Conservation (phyloP, 768 basidiomycete genomes). For the Phlebiopsis flavidoalba region DNA sequence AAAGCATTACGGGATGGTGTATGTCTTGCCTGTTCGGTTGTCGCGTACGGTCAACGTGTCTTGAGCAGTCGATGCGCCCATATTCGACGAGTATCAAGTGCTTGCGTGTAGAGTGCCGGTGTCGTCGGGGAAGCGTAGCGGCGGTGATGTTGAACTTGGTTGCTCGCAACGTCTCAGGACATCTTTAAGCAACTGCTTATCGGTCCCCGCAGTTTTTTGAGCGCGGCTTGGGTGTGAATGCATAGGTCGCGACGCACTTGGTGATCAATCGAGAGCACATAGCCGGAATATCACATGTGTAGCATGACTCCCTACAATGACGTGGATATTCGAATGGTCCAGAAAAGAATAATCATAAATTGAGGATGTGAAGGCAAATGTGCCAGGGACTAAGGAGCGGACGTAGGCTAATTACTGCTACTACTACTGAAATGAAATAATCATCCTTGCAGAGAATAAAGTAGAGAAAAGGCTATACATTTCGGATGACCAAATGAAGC, state of each 20-base stretch:
- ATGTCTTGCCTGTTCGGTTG: conserved; percentile 80
- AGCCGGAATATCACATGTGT: background rate
- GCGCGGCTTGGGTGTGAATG: background rate
- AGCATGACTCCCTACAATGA: background rate
- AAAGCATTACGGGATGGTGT: conserved; percentile 57
- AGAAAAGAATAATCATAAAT: background rate
- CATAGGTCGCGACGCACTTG: background rate
- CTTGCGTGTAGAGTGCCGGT: background rate
- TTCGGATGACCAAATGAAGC: background rate
- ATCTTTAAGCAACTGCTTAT: background rate
- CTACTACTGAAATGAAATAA: conserved; percentile 84
- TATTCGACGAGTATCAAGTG: conserved; percentile 1
- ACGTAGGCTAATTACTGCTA: background rate
- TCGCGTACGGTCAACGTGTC: conserved; percentile 61
- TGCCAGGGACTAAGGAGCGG: background rate
- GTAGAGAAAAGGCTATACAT: conserved; percentile 75
- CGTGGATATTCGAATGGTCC: background rate
- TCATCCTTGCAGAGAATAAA: conserved; percentile 97
- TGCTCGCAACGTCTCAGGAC: background rate
- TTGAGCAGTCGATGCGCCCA: conserved; percentile 20
- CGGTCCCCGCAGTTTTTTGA: background rate
- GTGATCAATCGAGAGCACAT: background rate
- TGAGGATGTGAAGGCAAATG: background rate
- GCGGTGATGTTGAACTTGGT: background rate
- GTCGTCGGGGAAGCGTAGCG: background rate